These are phyloP conservation scores for Elsinoe fawcettii DNA, from an alignment of 2,329 filamentous ascomycete genomes.

Conservation along the genomic window DNA sequence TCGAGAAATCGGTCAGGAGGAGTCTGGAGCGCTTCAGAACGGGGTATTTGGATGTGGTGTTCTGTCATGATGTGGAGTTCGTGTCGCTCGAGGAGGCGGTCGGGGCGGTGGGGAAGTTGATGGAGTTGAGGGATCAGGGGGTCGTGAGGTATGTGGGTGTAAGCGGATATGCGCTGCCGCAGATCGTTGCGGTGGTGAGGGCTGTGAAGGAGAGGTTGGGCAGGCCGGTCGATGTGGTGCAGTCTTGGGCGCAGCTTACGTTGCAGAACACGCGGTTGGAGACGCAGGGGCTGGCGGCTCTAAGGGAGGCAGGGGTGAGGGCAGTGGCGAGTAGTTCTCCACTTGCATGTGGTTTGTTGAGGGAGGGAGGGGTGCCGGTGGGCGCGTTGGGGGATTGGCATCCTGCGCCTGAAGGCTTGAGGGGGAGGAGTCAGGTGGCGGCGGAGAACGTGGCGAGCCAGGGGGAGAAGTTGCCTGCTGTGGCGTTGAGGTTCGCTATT, in stretches of 20 bases:
- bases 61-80: conserved; percentile 70
- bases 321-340: conserved; percentile 15
- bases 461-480: conserved; percentile 3
- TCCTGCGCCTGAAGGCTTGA: conserved; percentile 14
- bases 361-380: conserved; percentile 16
- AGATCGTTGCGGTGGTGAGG: conserved; percentile 63
- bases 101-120: conserved; percentile 52
- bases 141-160: conserved; percentile 74
- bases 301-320: conserved; percentile 9
- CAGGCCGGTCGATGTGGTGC: conserved; percentile 70
- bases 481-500: conserved; percentile 16
- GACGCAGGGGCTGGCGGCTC: conserved; percentile 1
- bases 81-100: conserved; percentile 54
- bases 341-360: conserved; percentile 16
- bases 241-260: conserved; percentile 18
- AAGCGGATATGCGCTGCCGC: conserved; percentile 70
- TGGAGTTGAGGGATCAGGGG: conserved; percentile 59
- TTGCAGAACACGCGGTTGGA: conserved; percentile 17
- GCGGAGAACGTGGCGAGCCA: not conserved
- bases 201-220: conserved; percentile 61
- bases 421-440: conserved; percentile 6
- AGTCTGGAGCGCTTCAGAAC: conserved; percentile 56
- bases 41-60: conserved; percentile 62
- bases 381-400: conserved; percentile 17
- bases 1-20: conserved; percentile 54